A percentile compares a stretch with the other conserved stretches of the same genome.
phyloP scores from a whole-genome alignment of 148 eudicot genomes.

The Selenicereus undatus region DNA sequence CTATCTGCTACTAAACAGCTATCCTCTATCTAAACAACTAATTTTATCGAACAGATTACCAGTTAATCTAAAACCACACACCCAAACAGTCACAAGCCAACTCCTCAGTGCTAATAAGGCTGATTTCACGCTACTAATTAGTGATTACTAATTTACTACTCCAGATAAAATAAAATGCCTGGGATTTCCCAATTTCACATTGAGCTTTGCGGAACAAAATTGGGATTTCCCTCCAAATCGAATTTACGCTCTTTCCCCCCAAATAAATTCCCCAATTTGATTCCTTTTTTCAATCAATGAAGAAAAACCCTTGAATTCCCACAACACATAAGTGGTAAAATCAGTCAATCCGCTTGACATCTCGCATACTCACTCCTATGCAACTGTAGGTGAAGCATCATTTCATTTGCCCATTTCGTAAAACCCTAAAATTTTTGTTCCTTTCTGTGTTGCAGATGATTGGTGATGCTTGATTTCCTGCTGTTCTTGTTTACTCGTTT shows the following conservation, averaged over 20 bases:
- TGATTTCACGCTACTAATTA: not conserved
- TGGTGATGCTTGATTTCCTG: not conserved
- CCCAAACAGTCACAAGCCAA: not conserved
- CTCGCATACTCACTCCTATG: not conserved
- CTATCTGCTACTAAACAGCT: too few species aligned
- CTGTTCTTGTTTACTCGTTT: not conserved
- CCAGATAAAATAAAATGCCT: not conserved
- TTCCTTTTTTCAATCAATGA: not conserved
- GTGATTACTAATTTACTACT: not conserved
- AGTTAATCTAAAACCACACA: too few species aligned
- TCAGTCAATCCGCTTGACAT: not conserved
- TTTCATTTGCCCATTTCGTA: not conserved
- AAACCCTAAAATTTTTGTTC: constrained; percentile 30
- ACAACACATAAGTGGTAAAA: not conserved
- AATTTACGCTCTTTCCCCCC: constrained; percentile 18
- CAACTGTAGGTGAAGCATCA: constrained; percentile 22
- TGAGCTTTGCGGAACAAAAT: not conserved
- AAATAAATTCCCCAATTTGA: constrained; percentile 14
- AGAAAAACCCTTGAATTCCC: constrained; percentile 17
- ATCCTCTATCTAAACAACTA: too few species aligned
- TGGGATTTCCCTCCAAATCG: constrained; percentile 24
- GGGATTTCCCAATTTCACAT: not conserved
- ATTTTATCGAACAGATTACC: too few species aligned
- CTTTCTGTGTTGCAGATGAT: not conserved
- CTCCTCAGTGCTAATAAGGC: not conserved